Evolutionary conservation across 2,329 filamentous ascomycete species (phyloP), one percentile per base, ranked within the genome.

Genomic region (Fusarium brevicatenulatum): DNA sequence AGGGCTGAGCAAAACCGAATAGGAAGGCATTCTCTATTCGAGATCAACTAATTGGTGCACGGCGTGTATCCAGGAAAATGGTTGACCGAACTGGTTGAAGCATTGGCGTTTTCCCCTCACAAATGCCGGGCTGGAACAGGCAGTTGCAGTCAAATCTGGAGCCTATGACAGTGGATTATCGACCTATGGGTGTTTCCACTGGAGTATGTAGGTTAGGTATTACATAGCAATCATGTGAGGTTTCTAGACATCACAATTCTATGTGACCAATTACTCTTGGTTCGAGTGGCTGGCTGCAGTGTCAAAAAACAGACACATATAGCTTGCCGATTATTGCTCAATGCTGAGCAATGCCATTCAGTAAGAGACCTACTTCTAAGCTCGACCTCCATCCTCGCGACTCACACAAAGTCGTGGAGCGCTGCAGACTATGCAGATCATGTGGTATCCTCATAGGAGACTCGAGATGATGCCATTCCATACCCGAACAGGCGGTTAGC

Each of bases 1-100:
- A 76, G 73, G 75, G 75, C 73, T 77, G 73, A 73, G 36, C 34
- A 68, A 55, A 74, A 59, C 66, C 36, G 49, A 77, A 73, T 25
- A 62, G 67, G 65, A 72, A 76, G 63, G 44, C 50, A 63, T 77
- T 39, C 53, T 73, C 25, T 40, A 23, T 30, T 63, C 37, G 19
- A 55, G 23, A 7, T 63, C 32, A 50, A 70, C 57, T 61, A 46
- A 44, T 47, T 25, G 32, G 42, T 64, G 32, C 39, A 49, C 39
- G 54, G 46, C 47, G 58, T 68, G 49, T 36, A 42, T 23, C 52
- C 39, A 57, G 56, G 52, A 58, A 62, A 25, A 32, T 44, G 37
- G 53, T 59, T 58, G 34, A 49, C 56, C 49, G 55, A 59, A 55
- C 56, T 39, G 21, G 23, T 59, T 15, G 50, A 50, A 52, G 57